Evolutionary conservation across 495 filamentous ascomycete genomes (phyloP), one percentile per base, ranked within the genome.

Genomic region (Aspergillus indologenus): DNA sequence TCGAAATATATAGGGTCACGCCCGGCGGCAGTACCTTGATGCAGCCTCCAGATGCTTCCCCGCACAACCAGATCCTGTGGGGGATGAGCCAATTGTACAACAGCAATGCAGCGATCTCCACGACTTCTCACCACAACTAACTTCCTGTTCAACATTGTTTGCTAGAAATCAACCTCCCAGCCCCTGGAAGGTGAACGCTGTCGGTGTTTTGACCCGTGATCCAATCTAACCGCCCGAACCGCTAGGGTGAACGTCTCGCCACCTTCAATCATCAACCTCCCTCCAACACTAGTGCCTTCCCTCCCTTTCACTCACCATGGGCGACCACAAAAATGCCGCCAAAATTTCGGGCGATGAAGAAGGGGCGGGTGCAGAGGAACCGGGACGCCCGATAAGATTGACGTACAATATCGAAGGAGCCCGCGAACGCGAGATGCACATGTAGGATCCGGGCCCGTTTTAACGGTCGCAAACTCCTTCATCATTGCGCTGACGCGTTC

Each of bases 341-440:
- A 14, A 40, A 2, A 11, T 2, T 11, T 11, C 34, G 5, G 34
- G 34, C 5, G 34, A 14, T 2, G 34, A 40, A 2, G 34, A 40
- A 40, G 34, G 34, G 5, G 5, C 34, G 12, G 12, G 12, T 14
- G 2, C 12, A 4, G 34, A 40, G 5, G 3, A 3, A 29, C 9
- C 26, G 26, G 34, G 34, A 14, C 34, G 12, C 2, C 34, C 34
- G 34, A 40, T 40, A 8, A 40, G 34, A 2, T 40, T 40, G 34
- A 40, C 57, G 15, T 59, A 59, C 43, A 59, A 59, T 46, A 42
- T 43, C 11, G 57, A 59, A 47, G 57, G 57, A 22, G 57, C 57
- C 12, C 31, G 57, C 6, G 57, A 59, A 19, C 31, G 57, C 15
- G 57, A 59, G 51, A 54, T 53, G 42, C 57, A 59, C 26, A 21